Conservation (phyloP, 2,329 filamentous ascomycete genomes). For the Grosmannia penicillata region DNA sequence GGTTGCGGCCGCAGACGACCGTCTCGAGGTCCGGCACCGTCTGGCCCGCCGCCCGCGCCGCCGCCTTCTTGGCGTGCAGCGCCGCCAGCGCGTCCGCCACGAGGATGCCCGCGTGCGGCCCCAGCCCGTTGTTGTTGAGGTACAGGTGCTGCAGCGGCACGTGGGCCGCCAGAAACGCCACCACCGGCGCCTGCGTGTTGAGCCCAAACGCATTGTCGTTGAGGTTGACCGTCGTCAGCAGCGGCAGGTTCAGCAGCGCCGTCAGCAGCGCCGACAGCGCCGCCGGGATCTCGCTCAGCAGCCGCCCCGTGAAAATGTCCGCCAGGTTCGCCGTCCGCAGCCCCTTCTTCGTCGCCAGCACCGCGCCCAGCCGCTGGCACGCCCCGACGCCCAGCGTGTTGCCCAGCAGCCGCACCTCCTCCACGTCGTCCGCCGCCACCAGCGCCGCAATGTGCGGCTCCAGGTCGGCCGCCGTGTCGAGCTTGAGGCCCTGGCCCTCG, state of each 20-base stretch:
- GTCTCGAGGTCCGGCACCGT: slow-evolving; percentile 73
- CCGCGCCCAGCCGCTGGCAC: slow-evolving; percentile 69
- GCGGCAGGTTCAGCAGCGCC: slow-evolving; percentile 70
- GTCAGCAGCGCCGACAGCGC: slow-evolving; percentile 76
- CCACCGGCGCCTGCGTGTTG: slow-evolving; percentile 83
- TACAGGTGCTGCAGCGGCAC: slow-evolving; percentile 85
- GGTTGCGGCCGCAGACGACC: slow-evolving; percentile 92
- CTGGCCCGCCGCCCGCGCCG: slow-evolving; percentile 55
- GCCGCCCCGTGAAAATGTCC: slow-evolving; percentile 92
- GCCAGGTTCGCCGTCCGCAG: slow-evolving; percentile 79
- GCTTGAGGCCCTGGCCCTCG: slow-evolving; percentile 82
- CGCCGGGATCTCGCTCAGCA: slow-evolving; percentile 85
- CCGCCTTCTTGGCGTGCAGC: slow-evolving; percentile 72
- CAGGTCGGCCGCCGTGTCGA: slow-evolving; percentile 76
- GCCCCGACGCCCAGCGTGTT: slow-evolving; percentile 89
- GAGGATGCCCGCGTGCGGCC: slow-evolving; percentile 76
- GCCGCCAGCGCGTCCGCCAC: slow-evolving; percentile 77
- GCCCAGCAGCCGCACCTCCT: slow-evolving; percentile 74
- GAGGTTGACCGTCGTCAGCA: slow-evolving; percentile 82
- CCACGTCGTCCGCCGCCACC: slow-evolving; percentile 54
- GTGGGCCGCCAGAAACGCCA: slow-evolving; percentile 80
- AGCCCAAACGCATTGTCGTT: slow-evolving; percentile 97
- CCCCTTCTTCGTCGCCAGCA: slow-evolving; percentile 71
- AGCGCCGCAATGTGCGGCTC: slow-evolving; percentile 70
- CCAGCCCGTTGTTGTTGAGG: slow-evolving; percentile 96